phyloP scores from a whole-genome alignment of 2,329 filamentous ascomycete genomes.

The Calonectria pseudoreteaudii region DNA sequence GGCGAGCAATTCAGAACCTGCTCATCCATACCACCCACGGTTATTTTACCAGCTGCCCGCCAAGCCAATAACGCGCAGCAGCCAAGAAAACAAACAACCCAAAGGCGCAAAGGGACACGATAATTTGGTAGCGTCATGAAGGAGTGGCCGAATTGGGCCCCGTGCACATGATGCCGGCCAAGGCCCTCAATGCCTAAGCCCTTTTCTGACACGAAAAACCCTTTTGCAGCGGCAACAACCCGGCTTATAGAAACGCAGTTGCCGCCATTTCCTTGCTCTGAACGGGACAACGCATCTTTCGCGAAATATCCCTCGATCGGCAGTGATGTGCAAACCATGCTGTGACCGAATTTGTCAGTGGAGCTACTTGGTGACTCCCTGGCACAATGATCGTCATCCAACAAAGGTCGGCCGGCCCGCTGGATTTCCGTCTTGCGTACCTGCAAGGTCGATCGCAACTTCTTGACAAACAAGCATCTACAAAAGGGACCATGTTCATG shows the following conservation, averaged over 20 bases:
- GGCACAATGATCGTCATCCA: not conserved
- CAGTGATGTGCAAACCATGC: not conserved
- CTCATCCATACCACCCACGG: not conserved
- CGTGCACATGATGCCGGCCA: not conserved
- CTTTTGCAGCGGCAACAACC: not conserved
- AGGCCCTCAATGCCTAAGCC: not conserved
- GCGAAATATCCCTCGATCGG: not conserved
- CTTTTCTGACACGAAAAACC: not conserved
- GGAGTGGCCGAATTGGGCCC: not conserved
- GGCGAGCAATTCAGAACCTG: not conserved
- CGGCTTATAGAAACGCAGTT: not conserved
- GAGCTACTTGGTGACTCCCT: not conserved
- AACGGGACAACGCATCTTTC: not conserved
- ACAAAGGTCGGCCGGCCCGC: not conserved
- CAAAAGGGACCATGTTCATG: not conserved
- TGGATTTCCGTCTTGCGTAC: not conserved
- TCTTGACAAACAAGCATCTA: not conserved
- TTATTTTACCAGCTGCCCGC: not conserved
- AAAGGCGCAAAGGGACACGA: not conserved
- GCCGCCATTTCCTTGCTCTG: not conserved
- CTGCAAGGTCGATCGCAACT: not conserved
- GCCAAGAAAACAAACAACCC: not conserved
- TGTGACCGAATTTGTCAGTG: not conserved
- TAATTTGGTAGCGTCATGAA: not conserved
- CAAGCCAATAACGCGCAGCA: conserved; percentile 4